A percentile compares a stretch with the other conserved stretches of the same genome.
Evolutionary conservation across 306 rosid genomes (phyloP).

Genomic region (Fragaria nilgerrensis): DNA sequence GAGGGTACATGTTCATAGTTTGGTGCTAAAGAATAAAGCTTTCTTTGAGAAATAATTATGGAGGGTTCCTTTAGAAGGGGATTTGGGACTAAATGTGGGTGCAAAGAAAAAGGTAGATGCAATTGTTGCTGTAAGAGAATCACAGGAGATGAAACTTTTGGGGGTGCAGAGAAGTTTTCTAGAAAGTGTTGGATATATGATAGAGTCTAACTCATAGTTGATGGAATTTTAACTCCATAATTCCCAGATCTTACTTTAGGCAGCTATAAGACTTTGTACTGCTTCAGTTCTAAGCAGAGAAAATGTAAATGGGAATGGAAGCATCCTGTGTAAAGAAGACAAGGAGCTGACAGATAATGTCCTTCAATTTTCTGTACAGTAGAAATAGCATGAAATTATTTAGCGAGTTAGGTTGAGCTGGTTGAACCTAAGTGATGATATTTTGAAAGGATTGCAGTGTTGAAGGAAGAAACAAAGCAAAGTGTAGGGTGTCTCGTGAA

Average conservation of each 20-base stretch:
- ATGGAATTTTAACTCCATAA: neutral
- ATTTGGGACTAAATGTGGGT: neutral
- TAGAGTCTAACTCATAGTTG: neutral
- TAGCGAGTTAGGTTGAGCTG: neutral
- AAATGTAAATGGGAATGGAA: neutral
- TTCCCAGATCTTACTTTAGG: neutral
- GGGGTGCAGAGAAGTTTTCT: neutral
- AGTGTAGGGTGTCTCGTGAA: neutral
- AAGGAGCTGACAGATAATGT: neutral
- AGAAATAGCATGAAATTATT: neutral
- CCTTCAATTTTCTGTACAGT: too few species aligned
- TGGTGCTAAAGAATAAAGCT: neutral
- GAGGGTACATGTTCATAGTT: neutral
- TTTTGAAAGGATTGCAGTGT: neutral
- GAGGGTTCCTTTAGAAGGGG: neutral
- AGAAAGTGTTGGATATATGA: neutral
- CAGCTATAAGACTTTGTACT: neutral
- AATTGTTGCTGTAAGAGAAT: neutral
- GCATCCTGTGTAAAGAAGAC: neutral
- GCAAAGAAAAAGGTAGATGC: neutral
- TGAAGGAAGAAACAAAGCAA: neutral
- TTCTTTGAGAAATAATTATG: neutral
- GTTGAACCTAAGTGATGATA: neutral
- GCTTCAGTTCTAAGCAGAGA: neutral
- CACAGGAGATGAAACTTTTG: neutral